phyloP scores from a whole-genome alignment of 1,284 basidiomycete genomes.

The Ganoderma boninense region DNA sequence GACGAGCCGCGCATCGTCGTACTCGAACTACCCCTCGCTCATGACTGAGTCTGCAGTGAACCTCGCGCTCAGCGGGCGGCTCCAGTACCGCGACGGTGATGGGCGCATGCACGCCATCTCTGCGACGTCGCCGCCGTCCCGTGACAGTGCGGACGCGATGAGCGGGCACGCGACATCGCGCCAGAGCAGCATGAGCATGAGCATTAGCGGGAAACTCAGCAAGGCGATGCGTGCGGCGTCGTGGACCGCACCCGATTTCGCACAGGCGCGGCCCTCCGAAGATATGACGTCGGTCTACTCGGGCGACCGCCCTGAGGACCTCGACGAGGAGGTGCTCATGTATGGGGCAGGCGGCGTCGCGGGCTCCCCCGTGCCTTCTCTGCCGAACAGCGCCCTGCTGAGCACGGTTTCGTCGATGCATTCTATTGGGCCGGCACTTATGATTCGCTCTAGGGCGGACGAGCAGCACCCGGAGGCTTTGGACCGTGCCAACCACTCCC shows the following conservation, averaged over 20 bases:
- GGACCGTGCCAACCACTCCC: slow-evolving; percentile 15
- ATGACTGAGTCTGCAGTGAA: slow-evolving; percentile 24
- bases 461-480: slow-evolving; percentile 34
- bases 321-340: slow-evolving; percentile 58
- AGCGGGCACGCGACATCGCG: slow-evolving; percentile 36
- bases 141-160: slow-evolving; percentile 46
- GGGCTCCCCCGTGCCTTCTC: slow-evolving; percentile 49
- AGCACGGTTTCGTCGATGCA: slow-evolving; percentile 41
- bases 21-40: slow-evolving; percentile 27
- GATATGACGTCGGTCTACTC: slow-evolving; percentile 62
- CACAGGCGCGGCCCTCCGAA: slow-evolving; percentile 48
- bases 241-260: slow-evolving; percentile 57
- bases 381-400: slow-evolving; percentile 45
- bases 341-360: slow-evolving; percentile 62
- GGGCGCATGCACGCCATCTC: slow-evolving; percentile 18
- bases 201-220: slow-evolving; percentile 40
- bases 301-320: slow-evolving; percentile 49
- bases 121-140: slow-evolving; percentile 32
- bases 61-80: not conserved
- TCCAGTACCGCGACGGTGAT: slow-evolving; percentile 12
- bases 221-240: slow-evolving; percentile 67
- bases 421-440: slow-evolving; percentile 38
- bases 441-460: slow-evolving; percentile 35
- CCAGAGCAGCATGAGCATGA: slow-evolving; percentile 41
- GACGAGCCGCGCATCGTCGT: slow-evolving; percentile 27